Conservation (phyloP, 2,329 filamentous ascomycete species). For the Anisogramma anomala region DNA sequence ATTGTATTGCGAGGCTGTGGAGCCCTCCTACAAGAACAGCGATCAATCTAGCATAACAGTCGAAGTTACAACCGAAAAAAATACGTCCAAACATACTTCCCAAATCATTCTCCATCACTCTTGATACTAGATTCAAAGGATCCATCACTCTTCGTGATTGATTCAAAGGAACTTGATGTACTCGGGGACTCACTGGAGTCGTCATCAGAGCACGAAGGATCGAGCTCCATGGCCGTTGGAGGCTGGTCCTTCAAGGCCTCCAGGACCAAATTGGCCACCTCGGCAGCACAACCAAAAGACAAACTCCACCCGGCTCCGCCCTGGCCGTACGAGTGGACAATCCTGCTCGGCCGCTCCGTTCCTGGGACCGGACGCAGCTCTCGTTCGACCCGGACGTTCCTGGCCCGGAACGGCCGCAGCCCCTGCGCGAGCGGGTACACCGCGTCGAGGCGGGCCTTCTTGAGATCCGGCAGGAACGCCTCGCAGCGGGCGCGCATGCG, state of each 20-base stretch:
- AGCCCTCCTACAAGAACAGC: too few relatives aligned
- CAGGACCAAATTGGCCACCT: constrained; percentile 25
- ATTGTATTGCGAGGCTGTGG: too few relatives aligned
- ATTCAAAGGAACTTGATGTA: background rate
- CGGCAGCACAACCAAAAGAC: constrained; percentile 28
- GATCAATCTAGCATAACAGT: too few relatives aligned
- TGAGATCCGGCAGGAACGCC: constrained; percentile 29
- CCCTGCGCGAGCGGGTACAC: constrained; percentile 33
- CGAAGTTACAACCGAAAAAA: too few relatives aligned
- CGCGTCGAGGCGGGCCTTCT: constrained; percentile 28
- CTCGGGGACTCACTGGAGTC: background rate
- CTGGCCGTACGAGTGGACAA: constrained; percentile 34
- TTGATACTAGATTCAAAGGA: background rate
- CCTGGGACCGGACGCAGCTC: constrained; percentile 22
- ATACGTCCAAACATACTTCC: too few relatives aligned
- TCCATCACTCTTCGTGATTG: background rate
- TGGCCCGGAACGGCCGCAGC: constrained; percentile 28
- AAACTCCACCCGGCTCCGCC: constrained; percentile 33
- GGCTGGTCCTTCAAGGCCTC: constrained; percentile 20
- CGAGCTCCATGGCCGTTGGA: constrained; percentile 13
- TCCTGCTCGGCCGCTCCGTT: constrained; percentile 20
- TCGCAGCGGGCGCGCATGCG: constrained; percentile 33
- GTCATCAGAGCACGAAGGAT: background rate
- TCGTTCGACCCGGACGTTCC: constrained; percentile 32
- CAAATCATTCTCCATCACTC: background rate